phyloP scores from a whole-genome alignment of 495 filamentous ascomycete genomes.

The Penicillium angulare region DNA sequence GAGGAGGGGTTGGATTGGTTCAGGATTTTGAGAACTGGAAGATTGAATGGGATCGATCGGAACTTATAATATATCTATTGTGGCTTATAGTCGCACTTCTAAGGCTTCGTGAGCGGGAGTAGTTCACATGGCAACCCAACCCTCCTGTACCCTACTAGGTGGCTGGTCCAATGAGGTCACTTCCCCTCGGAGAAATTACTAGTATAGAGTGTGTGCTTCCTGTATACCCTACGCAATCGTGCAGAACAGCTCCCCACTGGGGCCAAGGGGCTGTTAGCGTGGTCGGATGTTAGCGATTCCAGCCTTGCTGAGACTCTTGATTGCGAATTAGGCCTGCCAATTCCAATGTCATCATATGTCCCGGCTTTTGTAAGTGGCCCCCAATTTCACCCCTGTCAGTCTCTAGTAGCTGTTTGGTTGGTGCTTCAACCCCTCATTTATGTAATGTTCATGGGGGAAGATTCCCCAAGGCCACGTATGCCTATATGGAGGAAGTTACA shows the following conservation, averaged over 20 bases:
- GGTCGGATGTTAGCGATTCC: neutral
- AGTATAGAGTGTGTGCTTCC: neutral
- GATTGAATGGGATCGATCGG: neutral
- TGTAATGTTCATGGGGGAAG: neutral
- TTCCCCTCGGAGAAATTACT: neutral
- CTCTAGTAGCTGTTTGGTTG: neutral
- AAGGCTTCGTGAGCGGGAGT: no score
- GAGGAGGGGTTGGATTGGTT: no score
- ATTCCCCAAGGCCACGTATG: neutral
- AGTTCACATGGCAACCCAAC: neutral
- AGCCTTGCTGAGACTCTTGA: neutral
- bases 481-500: no score
- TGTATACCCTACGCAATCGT: neutral
- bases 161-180: no score
- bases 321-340: neutral
- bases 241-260: neutral
- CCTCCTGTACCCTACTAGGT: neutral
- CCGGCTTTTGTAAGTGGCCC: no score
- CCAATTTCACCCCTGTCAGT: neutral
- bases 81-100: no score
- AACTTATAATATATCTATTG: neutral
- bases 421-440: neutral
- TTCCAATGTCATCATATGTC: no score
- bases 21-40: no score
- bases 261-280: neutral